A percentile compares a stretch with the other conserved stretches of the same genome.
These are phyloP conservation scores for Galeopsis tetrahit DNA, from an alignment of 257 asterid species.

Conservation along the genomic window DNA sequence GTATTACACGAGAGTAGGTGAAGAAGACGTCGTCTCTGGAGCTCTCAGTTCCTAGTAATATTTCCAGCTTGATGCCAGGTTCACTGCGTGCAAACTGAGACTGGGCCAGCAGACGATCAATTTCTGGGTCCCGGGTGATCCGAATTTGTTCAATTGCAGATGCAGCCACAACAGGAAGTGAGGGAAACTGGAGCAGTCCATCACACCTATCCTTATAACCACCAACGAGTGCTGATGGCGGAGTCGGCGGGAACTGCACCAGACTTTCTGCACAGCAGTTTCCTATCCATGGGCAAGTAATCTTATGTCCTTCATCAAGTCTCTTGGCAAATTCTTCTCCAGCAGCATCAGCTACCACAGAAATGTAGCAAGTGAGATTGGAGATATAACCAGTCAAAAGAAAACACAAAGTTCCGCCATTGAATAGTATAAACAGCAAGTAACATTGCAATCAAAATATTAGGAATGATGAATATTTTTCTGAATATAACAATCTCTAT, in stretches of 20 bases:
- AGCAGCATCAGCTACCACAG: conserved; percentile 64
- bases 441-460: background rate
- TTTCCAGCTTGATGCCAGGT: conserved; percentile 72
- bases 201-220: conserved; percentile 98
- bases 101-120: conserved; percentile 84
- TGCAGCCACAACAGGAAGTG: conserved; percentile 85
- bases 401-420: conserved; percentile 16
- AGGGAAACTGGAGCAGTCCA: conserved; percentile 92
- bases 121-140: conserved; percentile 73
- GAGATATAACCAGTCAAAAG: conserved; percentile 30
- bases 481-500: background rate
- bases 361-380: conserved; percentile 38
- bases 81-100: conserved; percentile 72
- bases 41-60: conserved; percentile 61
- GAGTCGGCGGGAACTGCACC: conserved; percentile 99
- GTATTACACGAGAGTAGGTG: conserved; percentile 79
- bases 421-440: conserved; percentile 16
- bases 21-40: conserved; percentile 69
- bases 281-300: conserved; percentile 91
- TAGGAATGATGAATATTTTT: conserved; percentile 3
- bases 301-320: conserved; percentile 85
- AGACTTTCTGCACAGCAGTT: conserved; percentile 94
- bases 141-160: conserved; percentile 83
- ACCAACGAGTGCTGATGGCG: conserved; percentile 96
- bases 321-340: conserved; percentile 77